A percentile compares a stretch with the other conserved stretches of the same genome.
These are phyloP conservation scores for Fraxinus pennsylvanica DNA, from an alignment of 257 asterid genomes.

Conservation along the genomic window DNA sequence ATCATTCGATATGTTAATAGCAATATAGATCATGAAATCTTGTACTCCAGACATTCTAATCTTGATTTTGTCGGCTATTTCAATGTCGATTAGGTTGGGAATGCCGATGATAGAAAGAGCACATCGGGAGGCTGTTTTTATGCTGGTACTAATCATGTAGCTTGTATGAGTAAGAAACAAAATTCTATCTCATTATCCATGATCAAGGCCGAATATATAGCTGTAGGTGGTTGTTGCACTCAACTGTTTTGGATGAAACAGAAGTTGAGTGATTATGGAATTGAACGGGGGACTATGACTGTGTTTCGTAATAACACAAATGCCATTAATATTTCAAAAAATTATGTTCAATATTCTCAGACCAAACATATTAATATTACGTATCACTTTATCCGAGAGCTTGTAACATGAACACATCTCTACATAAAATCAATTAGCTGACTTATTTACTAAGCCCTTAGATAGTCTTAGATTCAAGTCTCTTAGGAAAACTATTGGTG, in stretches of 20 bases:
- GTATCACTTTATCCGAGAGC: not conserved
- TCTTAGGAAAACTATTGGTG: not conserved
- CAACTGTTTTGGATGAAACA: not conserved
- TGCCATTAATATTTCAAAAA: not conserved
- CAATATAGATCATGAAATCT: no score
- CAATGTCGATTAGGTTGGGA: no score
- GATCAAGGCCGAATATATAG: not conserved
- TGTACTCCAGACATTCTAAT: no score
- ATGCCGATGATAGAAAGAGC: no score
- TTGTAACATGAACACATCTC: not conserved
- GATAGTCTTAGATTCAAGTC: not conserved
- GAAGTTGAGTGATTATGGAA: not conserved
- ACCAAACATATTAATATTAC: not conserved
- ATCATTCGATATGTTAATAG: no score
- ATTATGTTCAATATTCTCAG: not conserved
- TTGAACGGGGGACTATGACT: not conserved
- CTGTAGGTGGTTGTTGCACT: not conserved
- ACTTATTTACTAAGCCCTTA: not conserved
- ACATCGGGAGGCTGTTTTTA: no score
- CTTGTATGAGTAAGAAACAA: not conserved
- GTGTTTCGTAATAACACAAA: not conserved
- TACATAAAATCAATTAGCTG: not conserved
- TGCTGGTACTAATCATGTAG: not conserved
- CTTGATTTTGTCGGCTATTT: no score
- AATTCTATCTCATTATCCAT: not conserved